phyloP scores from a whole-genome alignment of 345 rosid species.

The Trapa bicornis region DNA sequence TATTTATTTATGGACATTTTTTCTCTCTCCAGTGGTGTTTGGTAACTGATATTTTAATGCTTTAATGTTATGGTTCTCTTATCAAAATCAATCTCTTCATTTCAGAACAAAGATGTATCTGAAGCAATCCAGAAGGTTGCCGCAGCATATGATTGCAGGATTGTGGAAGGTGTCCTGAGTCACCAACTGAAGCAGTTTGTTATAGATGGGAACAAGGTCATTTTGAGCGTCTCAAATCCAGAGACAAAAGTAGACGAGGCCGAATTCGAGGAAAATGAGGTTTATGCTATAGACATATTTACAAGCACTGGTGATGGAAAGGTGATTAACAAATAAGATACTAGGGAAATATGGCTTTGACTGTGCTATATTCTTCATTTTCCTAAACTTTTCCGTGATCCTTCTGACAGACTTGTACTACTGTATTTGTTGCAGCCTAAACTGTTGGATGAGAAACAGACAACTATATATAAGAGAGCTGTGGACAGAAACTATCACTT shows the following conservation, averaged over 20 bases:
- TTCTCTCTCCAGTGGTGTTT: background rate
- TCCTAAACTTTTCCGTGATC: background rate
- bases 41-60: background rate
- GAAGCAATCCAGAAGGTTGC: constrained; percentile 97
- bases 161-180: constrained; percentile 94
- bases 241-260: constrained; percentile 88
- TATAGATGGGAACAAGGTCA: constrained; percentile 80
- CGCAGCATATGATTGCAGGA: constrained; percentile 89
- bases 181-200: constrained; percentile 88
- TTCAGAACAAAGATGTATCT: constrained; percentile 86
- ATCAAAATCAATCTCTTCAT: constrained; percentile 4
- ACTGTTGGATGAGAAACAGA: constrained; percentile 88
- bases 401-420: constrained; percentile 5
- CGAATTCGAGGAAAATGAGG: constrained; percentile 95
- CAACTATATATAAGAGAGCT: constrained; percentile 88
- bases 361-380: background rate
- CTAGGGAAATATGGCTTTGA: background rate
- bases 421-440: constrained; percentile 51
- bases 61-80: background rate
- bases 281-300: constrained; percentile 77
- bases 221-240: constrained; percentile 58
- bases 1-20: background rate
- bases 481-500: constrained; percentile 71
- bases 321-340: constrained; percentile 29
- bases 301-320: constrained; percentile 96